Conservation (phyloP, 805 yeast species). For the Hanseniaspora nectarophila region DNA sequence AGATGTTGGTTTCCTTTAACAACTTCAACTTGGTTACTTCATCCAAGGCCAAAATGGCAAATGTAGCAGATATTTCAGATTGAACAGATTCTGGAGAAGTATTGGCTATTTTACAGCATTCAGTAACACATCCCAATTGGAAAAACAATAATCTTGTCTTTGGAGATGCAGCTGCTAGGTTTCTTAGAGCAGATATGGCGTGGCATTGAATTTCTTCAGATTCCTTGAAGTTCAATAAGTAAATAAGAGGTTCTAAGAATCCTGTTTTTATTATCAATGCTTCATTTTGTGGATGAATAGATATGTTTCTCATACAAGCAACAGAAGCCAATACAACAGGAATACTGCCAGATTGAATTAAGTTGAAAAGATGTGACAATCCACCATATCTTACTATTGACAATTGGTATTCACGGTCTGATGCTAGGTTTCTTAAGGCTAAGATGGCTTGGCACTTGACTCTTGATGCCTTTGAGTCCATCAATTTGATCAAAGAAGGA, state of each 20-base stretch:
- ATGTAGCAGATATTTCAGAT: constrained; percentile 91
- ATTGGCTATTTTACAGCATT: constrained; percentile 77
- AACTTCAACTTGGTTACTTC: constrained; percentile 83
- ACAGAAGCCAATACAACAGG: constrained; percentile 92
- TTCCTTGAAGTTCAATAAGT: constrained; percentile 68
- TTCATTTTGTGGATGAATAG: constrained; percentile 93
- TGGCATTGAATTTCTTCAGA: constrained; percentile 97
- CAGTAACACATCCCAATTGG: constrained; percentile 90
- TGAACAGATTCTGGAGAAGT: constrained; percentile 85
- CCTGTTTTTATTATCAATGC: constrained; percentile 94
- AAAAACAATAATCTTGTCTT: constrained; percentile 81
- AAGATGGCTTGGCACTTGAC: constrained; percentile 98
- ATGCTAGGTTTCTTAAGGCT: constrained; percentile 88
- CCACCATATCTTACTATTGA: constrained; percentile 96
- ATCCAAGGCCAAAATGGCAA: constrained; percentile 91
- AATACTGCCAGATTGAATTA: constrained; percentile 78
- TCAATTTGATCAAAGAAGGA: constrained; percentile 69
- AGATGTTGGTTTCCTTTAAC: constrained; percentile 63
- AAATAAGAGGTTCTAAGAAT: constrained; percentile 80
- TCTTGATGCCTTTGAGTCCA: constrained; percentile 87
- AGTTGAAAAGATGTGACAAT: constrained; percentile 78
- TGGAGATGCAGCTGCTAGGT: constrained; percentile 90
- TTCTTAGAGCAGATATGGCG: constrained; percentile 90
- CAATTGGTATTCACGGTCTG: constrained; percentile 89
- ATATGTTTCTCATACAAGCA: constrained; percentile 93